Base-by-base conservation (phyloP, 805 yeast genomes). In the Metschnikowia lachancei region DNA sequence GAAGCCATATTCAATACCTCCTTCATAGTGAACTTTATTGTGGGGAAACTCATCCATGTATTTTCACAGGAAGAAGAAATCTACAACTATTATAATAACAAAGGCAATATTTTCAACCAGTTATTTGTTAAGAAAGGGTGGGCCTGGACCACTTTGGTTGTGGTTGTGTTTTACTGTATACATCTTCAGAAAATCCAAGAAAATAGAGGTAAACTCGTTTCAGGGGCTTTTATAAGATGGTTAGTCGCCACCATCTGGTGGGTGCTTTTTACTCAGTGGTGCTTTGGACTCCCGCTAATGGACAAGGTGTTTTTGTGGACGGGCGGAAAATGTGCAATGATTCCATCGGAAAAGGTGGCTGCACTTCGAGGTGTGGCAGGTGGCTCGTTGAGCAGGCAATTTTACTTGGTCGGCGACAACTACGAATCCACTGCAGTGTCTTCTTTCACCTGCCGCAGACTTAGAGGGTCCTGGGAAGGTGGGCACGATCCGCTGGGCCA, bases 401-500 rank as follows among this genome's bases (percentile, higher is more conserved):
- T 45, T 16, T 19, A 40, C 28, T 16, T 47, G 4, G 38, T 45
- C 13, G 55, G 45, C 19, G 51, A 42, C 24, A 16, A 29, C 7
- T 55, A 48, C 41, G 63, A 60, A 42, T 54, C 63, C 4, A 43
- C 34, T 7, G 13, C 36, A 3, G 56, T 72, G 10, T 55, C 69
- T 6, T 70, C 75, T 9, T 61, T 60, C 42, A 53, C 57, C 14
- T 72, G 77, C 57, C 58, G 72, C 18, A 52, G 53, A 34, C 48
- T 69, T 78, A 94, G 62, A 65, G 94, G 62, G 42, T 60, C 50
- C 24, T 77, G 58, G 89, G 82, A 41, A 85, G 98, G 96, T 0
- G 99, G 99, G 0, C 96, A 89, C 61, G 99, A 94, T 67, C 96
- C 98, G 4, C 84, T 92, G 50, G 99, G 99, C 0, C 99, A 94